Base-by-base conservation (phyloP, 108 stramenopile species). In the Skeletonema costatum region DNA sequence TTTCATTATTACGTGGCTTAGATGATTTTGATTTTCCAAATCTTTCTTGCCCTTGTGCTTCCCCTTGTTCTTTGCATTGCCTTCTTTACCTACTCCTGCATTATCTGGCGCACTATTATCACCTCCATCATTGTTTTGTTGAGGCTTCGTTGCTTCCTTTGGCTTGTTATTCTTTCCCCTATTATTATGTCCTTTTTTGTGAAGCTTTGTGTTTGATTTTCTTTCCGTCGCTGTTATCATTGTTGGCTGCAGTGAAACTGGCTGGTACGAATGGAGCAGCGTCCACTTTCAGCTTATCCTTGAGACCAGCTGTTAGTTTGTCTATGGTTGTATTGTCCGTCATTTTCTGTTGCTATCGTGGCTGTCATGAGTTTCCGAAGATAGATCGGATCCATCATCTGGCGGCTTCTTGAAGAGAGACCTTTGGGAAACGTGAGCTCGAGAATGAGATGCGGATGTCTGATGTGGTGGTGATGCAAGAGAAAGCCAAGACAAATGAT, bases 191-290 rank as follows among this genome's bases (percentile, higher is more conserved):
- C 29, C 10, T 56, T 19, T 21, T 51, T 19, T 17, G 50, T 25
- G 53, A 9, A 16, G 19, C 25, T 25, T 56, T 29, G 21, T 29
- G 29, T 16, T 56, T 25, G 53, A n/a, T 29, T 25, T 56, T 21
- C 19, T 56, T 56, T 56, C 53, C 53, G 10, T 25, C 53, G 25
- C n/a, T 29, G 3, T 29, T 25, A 56, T 25, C n/a, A 25, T 56
- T 29, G 9, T 17, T 51, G 0, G 53, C 53, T 7, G 25, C 53
- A 25, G 53, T 0, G 1, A 25, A 4, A 21, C 51, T 25, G 51
- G 53, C 53, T 9, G 53, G 53, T 25, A 56, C 53, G 53, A 56
- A 56, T 5, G 53, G 53, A 56, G 53, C 53, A 56, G 53, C 53
- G 21, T 56, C 53, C 19, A 56, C 53, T 25, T 56, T 56, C 25